Evolutionary conservation across 73 alveolate genomes (phyloP).

Genomic region (Stentor coeruleus): DNA sequence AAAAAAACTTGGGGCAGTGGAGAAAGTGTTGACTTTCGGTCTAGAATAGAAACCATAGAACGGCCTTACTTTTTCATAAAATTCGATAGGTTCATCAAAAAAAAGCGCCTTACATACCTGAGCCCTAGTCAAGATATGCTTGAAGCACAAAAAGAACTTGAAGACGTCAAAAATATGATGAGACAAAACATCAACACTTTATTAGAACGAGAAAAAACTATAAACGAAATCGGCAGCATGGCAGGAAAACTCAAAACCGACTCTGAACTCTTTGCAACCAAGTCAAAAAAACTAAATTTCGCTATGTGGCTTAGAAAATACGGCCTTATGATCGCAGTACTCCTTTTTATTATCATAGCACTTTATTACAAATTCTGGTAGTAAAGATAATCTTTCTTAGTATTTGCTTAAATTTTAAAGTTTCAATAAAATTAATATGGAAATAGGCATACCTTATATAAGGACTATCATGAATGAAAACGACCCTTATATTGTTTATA

Average conservation of each 20-base stretch:
- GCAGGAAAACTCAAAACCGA: conserved; percentile 51
- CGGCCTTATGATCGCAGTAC: conserved; percentile 34
- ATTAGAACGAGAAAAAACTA: conserved; percentile 70
- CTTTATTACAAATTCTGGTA: neutral
- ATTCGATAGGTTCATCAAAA: conserved; percentile 72
- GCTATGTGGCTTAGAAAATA: conserved; percentile 52
- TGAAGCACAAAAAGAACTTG: conserved; percentile 66
- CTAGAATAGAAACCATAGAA: conserved; percentile 83
- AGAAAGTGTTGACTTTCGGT: conserved; percentile 67
- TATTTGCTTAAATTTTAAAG: too few relatives aligned
- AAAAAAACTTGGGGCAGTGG: conserved; percentile 79
- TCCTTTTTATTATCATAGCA: conserved; percentile 1
- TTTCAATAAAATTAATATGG: too few relatives aligned
- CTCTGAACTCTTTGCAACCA: conserved; percentile 46
- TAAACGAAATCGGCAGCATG: conserved; percentile 42
- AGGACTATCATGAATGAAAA: neutral
- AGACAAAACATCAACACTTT: conserved; percentile 76
- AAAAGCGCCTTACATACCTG: conserved; percentile 65
- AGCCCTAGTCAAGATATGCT: conserved; percentile 54
- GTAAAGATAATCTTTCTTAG: too few relatives aligned
- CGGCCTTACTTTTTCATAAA: conserved; percentile 75
- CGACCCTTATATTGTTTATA: neutral
- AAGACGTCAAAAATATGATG: conserved; percentile 78
- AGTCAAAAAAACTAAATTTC: conserved; percentile 47
- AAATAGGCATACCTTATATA: neutral